phyloP scores from a whole-genome alignment of 2,329 filamentous ascomycete genomes.

The Escovopsis sp. region DNA sequence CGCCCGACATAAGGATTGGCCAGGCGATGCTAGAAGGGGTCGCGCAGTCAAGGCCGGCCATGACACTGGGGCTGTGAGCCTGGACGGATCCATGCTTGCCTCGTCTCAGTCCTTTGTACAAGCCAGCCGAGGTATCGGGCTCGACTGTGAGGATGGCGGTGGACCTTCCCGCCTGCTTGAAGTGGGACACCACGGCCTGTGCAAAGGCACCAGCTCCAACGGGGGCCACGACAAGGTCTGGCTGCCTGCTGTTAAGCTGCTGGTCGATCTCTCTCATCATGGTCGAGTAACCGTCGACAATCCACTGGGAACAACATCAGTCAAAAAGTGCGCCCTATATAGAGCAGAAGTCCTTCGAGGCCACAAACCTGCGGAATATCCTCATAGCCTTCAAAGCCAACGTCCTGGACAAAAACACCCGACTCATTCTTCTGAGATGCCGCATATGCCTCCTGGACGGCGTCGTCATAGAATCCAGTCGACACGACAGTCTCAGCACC shows the following conservation, averaged over 20 bases:
- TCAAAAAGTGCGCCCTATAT: background rate
- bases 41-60: slow-evolving; percentile 61
- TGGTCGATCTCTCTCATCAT: slow-evolving; percentile 54
- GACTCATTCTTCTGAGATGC: slow-evolving; percentile 22
- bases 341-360: background rate
- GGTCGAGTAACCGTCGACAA: slow-evolving; percentile 64
- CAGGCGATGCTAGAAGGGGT: slow-evolving; percentile 53
- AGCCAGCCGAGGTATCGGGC: slow-evolving; percentile 47
- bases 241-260: slow-evolving; percentile 30
- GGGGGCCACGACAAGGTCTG: slow-evolving; percentile 42
- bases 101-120: slow-evolving; percentile 37
- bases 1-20: slow-evolving; percentile 39
- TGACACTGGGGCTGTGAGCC: slow-evolving; percentile 48
- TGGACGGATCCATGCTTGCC: slow-evolving; percentile 33
- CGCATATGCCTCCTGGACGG: slow-evolving; percentile 34
- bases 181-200: slow-evolving; percentile 53
- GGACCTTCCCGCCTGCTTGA: slow-evolving; percentile 29
- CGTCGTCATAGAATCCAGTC: slow-evolving; percentile 48
- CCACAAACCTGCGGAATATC: slow-evolving; percentile 41
- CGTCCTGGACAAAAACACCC: slow-evolving; percentile 53
- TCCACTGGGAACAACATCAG: slow-evolving; percentile 33
- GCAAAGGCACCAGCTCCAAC: slow-evolving; percentile 62
- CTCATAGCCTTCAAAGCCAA: slow-evolving; percentile 50
- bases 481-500: slow-evolving; percentile 44
- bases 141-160: slow-evolving; percentile 50